These are phyloP conservation scores for Penicillium griseofulvum DNA, from an alignment of 2,329 filamentous ascomycete genomes.

Conservation along the genomic window DNA sequence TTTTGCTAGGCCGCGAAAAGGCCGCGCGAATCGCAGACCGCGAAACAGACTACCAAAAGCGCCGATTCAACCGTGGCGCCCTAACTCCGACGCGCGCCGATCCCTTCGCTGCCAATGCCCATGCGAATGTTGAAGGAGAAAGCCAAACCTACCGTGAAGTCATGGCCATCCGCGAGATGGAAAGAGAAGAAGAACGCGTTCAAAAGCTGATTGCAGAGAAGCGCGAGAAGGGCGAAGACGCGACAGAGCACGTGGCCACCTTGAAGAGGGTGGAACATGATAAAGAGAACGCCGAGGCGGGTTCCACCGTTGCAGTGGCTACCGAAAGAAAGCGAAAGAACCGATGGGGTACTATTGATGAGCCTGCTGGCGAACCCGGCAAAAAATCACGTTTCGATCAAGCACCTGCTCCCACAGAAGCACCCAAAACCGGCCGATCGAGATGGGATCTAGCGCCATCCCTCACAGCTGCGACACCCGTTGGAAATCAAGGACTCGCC, in stretches of 20 bases:
- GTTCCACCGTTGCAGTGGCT: constrained; percentile 62
- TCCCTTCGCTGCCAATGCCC: constrained; percentile 74
- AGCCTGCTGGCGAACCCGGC: constrained; percentile 33
- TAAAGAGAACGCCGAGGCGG: constrained; percentile 71
- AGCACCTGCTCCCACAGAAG: constrained; percentile 59
- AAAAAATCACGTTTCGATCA: constrained; percentile 69
- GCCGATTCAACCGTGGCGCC: constrained; percentile 76
- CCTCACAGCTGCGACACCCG: constrained; percentile 64
- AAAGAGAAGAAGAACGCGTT: constrained; percentile 90
- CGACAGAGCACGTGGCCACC: constrained; percentile 67
- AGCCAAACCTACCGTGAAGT: constrained; percentile 83
- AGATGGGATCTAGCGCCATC: constrained; percentile 89
- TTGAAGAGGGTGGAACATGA: constrained; percentile 65
- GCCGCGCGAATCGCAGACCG: constrained; percentile 87
- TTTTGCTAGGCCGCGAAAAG: constrained; percentile 80
- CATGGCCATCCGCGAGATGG: constrained; percentile 86
- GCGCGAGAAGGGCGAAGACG: constrained; percentile 60
- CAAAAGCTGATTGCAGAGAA: constrained; percentile 75
- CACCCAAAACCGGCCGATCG: constrained; percentile 68
- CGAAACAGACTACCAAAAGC: constrained; percentile 97
- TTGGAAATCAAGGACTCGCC: constrained; percentile 69
- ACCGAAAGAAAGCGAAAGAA: constrained; percentile 81
- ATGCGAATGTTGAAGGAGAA: constrained; percentile 65
- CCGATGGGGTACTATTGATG: constrained; percentile 71
- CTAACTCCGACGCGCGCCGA: constrained; percentile 84